phyloP scores from a whole-genome alignment of 805 yeast genomes.

The Kodamaea laetipori region DNA sequence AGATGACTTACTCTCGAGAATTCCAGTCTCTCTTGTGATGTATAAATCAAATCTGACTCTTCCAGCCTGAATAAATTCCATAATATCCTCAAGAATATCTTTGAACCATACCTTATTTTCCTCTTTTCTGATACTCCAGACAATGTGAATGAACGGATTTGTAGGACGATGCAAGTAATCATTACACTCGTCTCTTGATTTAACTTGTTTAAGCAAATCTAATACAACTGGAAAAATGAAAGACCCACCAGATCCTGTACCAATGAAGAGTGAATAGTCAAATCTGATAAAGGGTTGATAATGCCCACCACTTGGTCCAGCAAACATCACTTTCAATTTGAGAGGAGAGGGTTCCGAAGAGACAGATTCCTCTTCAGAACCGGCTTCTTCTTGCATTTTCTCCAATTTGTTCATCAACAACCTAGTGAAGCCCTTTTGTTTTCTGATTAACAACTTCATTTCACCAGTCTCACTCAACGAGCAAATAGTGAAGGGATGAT shows the following conservation, averaged over 20 bases:
- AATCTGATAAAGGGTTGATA: constrained; percentile 45
- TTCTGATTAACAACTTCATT: constrained; percentile 43
- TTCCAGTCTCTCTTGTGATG: constrained; percentile 25
- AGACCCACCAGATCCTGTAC: constrained; percentile 51
- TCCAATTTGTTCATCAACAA: constrained; percentile 31
- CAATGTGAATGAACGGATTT: constrained; percentile 27
- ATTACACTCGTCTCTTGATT: constrained; percentile 24
- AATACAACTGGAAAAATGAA: constrained; percentile 49
- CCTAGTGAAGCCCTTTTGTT: constrained; percentile 47
- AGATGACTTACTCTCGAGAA: neutral
- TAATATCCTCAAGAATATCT: constrained; percentile 33
- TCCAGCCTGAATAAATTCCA: constrained; percentile 25
- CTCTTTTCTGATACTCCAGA: constrained; percentile 33
- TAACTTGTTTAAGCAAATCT: constrained; percentile 35
- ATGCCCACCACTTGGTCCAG: constrained; percentile 51
- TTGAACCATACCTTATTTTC: constrained; percentile 40
- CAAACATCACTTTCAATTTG: constrained; percentile 37
- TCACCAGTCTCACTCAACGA: constrained; percentile 40
- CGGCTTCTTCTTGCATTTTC: constrained; percentile 22
- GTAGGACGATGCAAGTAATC: constrained; percentile 40
- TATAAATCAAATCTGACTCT: constrained; percentile 28
- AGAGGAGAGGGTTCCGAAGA: constrained; percentile 7
- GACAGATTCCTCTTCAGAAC: constrained; percentile 6
- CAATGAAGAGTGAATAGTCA: constrained; percentile 40
- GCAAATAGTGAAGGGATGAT: constrained; percentile 52